Conservation (phyloP, 2,329 filamentous ascomycete genomes). For the Macrophomina phaseolina region DNA sequence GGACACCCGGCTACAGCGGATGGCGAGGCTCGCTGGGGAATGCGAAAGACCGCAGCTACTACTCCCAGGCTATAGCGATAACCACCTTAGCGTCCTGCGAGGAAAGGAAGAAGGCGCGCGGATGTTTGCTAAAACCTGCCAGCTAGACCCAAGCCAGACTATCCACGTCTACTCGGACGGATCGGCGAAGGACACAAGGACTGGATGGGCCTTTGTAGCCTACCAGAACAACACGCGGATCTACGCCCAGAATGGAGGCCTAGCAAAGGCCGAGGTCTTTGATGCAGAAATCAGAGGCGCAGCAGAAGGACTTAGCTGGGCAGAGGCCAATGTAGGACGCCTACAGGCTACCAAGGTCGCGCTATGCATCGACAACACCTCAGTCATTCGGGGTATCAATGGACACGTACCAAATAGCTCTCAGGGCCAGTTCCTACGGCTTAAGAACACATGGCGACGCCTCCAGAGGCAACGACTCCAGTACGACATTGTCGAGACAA, state of each 20-base stretch:
- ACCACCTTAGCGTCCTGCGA: not conserved
- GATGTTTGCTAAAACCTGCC: not conserved
- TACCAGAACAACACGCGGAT: constrained; percentile 1
- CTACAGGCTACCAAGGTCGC: not conserved
- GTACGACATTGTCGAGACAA: not conserved
- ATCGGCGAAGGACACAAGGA: not conserved
- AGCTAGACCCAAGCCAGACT: not conserved
- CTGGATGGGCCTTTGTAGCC: not conserved
- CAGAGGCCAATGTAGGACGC: not conserved
- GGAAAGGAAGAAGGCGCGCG: not conserved
- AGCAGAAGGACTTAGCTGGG: not conserved
- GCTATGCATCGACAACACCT: not conserved
- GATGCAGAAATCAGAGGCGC: not conserved
- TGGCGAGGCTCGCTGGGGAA: not conserved
- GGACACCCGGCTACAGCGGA: not conserved
- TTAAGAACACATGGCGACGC: not conserved
- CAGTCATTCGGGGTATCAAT: not conserved
- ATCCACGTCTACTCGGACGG: constrained; percentile 5
- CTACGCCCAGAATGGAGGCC: not conserved
- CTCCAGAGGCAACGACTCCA: not conserved
- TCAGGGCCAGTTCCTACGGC: not conserved
- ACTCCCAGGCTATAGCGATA: not conserved
- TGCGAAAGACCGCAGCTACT: not conserved
- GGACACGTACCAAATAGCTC: not conserved
- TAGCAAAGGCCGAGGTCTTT: not conserved